Percentiles rank a stretch among this genome's conserved stretches.
Conservation (phyloP, 768 basidiomycete species). For the Gymnopilus junonius region DNA sequence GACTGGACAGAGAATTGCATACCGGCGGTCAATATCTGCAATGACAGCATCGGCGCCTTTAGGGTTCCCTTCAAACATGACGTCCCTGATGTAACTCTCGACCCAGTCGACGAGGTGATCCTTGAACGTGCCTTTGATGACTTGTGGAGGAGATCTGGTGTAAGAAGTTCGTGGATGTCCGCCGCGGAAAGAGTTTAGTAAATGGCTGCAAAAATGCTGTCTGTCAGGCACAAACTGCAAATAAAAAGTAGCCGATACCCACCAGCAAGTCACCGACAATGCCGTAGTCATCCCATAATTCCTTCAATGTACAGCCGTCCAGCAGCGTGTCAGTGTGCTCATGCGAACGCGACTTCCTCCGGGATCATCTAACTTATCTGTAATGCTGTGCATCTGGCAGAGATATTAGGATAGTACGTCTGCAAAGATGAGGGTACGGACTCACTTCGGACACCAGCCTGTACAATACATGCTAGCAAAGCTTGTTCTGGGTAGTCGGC, state of each 20-base stretch:
- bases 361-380: constrained; percentile 16
- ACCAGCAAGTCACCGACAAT: constrained; percentile 24
- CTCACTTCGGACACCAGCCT: constrained; percentile 23
- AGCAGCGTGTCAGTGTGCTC: constrained; percentile 25
- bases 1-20: neutral
- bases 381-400: constrained; percentile 12
- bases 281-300: constrained; percentile 38
- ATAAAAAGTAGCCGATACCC: neutral
- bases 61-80: constrained; percentile 14
- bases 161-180: constrained; percentile 36
- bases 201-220: constrained; percentile 29
- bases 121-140: constrained; percentile 36
- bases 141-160: constrained; percentile 38
- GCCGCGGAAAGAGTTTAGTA: constrained; percentile 34
- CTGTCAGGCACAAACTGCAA: neutral
- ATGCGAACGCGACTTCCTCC: constrained; percentile 18
- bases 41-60: constrained; percentile 26
- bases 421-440: neutral
- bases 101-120: constrained; percentile 46
- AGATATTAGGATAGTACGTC: neutral
- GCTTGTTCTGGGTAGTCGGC: constrained; percentile 43
- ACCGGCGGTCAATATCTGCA: constrained; percentile 40
- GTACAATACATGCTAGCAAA: neutral
- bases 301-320: constrained; percentile 18
- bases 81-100: constrained; percentile 27